Base-by-base conservation (phyloP, 345 rosid genomes). In the Syzygium oleosum region DNA sequence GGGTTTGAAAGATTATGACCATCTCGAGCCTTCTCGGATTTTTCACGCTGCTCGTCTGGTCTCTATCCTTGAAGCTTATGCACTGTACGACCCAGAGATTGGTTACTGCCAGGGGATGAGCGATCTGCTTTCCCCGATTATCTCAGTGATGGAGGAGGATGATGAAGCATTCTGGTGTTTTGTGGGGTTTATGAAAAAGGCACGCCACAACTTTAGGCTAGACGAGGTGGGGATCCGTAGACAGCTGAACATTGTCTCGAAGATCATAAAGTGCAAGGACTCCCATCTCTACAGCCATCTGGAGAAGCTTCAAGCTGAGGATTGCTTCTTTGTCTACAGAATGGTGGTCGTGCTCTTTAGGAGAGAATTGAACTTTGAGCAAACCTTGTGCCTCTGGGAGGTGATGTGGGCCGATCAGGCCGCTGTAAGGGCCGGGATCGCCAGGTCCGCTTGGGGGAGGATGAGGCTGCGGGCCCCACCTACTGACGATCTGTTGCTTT, bases 31-130 rank as follows among this genome's bases (percentile, higher is more conserved):
- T 7, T 94, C 94, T 93, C 90, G 95, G 89, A 90, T 96, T 85
- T 93, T 91, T 84, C 99, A 96, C 19, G 99, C 99, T 80, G 95
- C 98, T 58, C 96, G 99, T 22, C 93, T 97, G 78, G 96, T 96
- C 4, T 93, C 95, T 13, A 95, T 97, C 89, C 97, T 97, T 4
- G 99, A 97, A 90, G 99, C 99, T 83, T 97, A 96, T 61, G 97
- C 99, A 51, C 87, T 97, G 27, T 94, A 93, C 16, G 99, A 97
- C 91, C 95, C 95, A 12, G 96, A 94, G 87, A 95, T 94, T 53
- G 97, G 97, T 78, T 95, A 95, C 89, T 97, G 99, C 90, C 99
- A 97, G 90, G 99, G 99, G 87, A 97, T 97, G 99, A 97, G 99
- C 15, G 99, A 97, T 90, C 90, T 97, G 78, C 96, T 97, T 55